Evolutionary conservation across 176 grass and related monocot species (phyloP).

Genomic region (Musa troglodytarum): DNA sequence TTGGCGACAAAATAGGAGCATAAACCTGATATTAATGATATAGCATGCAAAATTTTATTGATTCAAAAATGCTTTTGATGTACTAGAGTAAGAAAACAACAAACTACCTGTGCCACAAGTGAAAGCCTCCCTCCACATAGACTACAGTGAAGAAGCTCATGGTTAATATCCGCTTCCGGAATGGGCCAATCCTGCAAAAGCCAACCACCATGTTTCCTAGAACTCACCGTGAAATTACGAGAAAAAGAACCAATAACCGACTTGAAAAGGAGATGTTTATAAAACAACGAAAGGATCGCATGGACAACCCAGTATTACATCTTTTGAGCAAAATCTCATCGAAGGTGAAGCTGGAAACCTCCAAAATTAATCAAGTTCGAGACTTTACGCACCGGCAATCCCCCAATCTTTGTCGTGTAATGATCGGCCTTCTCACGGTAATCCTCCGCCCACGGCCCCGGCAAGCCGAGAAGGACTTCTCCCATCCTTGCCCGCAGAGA

Average conservation of each 20-base stretch:
- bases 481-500: constrained; percentile 19
- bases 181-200: constrained; percentile 60
- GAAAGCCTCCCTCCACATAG: constrained; percentile 55
- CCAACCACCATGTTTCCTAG: not conserved
- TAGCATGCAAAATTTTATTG: not conserved
- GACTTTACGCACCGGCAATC: constrained; percentile 38
- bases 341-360: not conserved
- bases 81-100: not conserved
- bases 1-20: constrained; percentile 37
- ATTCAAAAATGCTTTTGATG: not conserved
- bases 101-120: constrained; percentile 61
- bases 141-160: constrained; percentile 41
- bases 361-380: not conserved
- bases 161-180: constrained; percentile 24
- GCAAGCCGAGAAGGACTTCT: constrained; percentile 55
- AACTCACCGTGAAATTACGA: constrained; percentile 9
- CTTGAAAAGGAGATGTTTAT: not conserved
- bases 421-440: constrained; percentile 74
- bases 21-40: constrained; percentile 44
- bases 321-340: not conserved
- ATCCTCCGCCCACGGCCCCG: constrained; percentile 71
- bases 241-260: not conserved
- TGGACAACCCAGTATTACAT: not conserved
- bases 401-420: constrained; percentile 95
- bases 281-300: not conserved